Evolutionary conservation across 257 asterid species (phyloP), one percentile per base, ranked within the genome.

Genomic region (Rhazya stricta): DNA sequence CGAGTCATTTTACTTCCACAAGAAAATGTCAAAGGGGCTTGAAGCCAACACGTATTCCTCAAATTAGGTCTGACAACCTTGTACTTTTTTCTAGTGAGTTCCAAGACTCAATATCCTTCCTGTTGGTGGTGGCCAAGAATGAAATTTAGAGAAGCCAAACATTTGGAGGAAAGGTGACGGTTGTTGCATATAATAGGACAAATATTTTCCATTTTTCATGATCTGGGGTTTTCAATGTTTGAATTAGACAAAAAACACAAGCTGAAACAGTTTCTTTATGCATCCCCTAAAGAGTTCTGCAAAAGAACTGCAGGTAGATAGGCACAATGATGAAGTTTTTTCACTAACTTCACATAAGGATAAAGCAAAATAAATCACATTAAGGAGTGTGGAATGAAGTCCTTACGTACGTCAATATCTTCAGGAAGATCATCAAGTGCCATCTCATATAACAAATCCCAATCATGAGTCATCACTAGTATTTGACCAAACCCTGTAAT

Each of bases 371-470:
- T 41, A 32, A 42, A 79, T 15, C 46, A 71, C 66, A 45, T 41
- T 67, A 84, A 63, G 74, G 72, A 79, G 51, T 67, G 77, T 79
- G 85, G 89, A 71, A 63, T 80, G 78, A 84, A 85, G 87, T 88
- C 91, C 96, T 91, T 95, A 89, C 97, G 56, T 89, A 89, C 90
- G 90, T 89, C 96, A 84, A 76, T 80, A 79, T 89, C 96, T 81
- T 91, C 94, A 48, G 91, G 91, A 46, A 81, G 87, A 84, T 89
- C 96, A 74, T 91, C 92, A 42, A 91, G 89, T 15, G 92, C 79
- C 88, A 88, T 88, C 91, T 95, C 98, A 18, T 89, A 95, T 48
- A 95, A 83, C 62, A 95, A 85, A 84, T 95, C 99, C 99, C 99
- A 95, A 75, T 92, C 99, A 74, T 87, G 96, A 78, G 90, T 92